Conservation (phyloP, 257 asterid genomes). For the Solanum sejunctum region DNA sequence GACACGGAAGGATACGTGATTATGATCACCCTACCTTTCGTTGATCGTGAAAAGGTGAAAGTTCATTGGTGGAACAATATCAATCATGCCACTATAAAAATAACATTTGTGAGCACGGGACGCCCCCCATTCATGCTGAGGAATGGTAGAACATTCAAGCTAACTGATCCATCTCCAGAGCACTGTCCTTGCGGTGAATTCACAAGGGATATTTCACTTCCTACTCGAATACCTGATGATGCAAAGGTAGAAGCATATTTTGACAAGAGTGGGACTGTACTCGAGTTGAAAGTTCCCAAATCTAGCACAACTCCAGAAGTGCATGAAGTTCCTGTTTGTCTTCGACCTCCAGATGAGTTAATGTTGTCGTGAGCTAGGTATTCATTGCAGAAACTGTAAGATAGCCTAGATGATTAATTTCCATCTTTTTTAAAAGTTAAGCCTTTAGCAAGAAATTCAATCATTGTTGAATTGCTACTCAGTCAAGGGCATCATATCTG, state of each 20-base stretch:
- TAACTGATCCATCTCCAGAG: conserved; percentile 65
- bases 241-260: conserved; percentile 73
- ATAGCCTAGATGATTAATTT: not conserved
- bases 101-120: conserved; percentile 49
- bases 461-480: not conserved
- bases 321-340: conserved; percentile 71
- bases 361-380: conserved; percentile 23
- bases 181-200: conserved; percentile 74
- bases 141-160: conserved; percentile 46
- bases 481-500: not conserved
- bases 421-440: not conserved
- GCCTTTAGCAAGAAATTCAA: not conserved
- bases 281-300: conserved; percentile 70
- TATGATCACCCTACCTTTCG: conserved; percentile 49
- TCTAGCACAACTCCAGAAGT: conserved; percentile 60
- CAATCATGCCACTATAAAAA: conserved; percentile 56
- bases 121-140: conserved; percentile 56
- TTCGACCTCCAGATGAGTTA: conserved; percentile 63
- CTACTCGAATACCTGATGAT: conserved; percentile 63
- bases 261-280: conserved; percentile 52
- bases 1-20: conserved; percentile 58
- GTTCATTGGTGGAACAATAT: conserved; percentile 67
- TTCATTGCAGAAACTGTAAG: not conserved
- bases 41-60: conserved; percentile 52
- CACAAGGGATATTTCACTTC: conserved; percentile 51